Evolutionary conservation across 129 eudicot species (phyloP), one percentile per base, ranked within the genome.

Genomic region (Tagetes patula): DNA sequence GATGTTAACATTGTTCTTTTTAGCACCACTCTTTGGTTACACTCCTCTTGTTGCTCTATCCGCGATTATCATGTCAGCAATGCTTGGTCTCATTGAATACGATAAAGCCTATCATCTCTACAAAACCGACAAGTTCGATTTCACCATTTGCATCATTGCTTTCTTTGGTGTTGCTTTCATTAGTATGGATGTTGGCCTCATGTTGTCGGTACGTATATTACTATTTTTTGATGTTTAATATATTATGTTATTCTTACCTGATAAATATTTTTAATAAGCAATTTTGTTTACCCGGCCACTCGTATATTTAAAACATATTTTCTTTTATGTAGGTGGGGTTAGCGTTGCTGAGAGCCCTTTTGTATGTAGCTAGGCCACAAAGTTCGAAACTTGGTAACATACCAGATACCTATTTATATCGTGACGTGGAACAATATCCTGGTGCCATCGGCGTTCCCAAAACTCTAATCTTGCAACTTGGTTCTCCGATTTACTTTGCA

Each of bases 21-120:
- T 95, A 75, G 97, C 99, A 42, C 99, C 99, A 1, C 58, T 95
- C 33, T 95, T 95, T 31, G 77, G 84, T 31, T 86, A 91, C 84
- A 95, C 99, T 3, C 99, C 99, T 38, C 93, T 90, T 13, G 99
- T 95, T 14, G 96, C 91, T 0, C 96, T 95, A 32, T 86, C 99
- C 1, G 94, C 97, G 53, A 95, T 95, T 69, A 95, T 95, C 80
- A 91, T 85, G 78, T 86, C 99, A 3, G 99, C 99, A 1, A 91
- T 95, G 96, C 82, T 95, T 14, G 97, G 97, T 39, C 91, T 95
- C 13, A 85, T 95, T 9, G 87, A 95, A 56, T 95, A 84, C 34
- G 84, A 88, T 1, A 85, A 88, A 71, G 80, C 78, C 9, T 84
- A 75, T 72, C 97, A 91, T 63, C 84, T 90, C 38, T 91, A 36